phyloP scores from a whole-genome alignment of 2,329 filamentous ascomycete genomes.

The Onygenales sp. region DNA sequence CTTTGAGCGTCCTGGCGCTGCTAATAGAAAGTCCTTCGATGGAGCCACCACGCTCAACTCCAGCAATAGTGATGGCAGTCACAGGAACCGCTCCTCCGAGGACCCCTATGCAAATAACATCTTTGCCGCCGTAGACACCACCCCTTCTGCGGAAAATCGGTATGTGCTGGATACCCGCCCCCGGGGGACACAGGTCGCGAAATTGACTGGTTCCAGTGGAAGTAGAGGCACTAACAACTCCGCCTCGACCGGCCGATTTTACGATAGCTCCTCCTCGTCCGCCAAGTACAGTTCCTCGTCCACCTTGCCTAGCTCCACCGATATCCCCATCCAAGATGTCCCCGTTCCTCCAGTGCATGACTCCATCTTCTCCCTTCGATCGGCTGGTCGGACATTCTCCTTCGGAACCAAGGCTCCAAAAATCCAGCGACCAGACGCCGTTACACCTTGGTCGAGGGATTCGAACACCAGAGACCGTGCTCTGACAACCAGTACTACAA shows the following conservation, averaged over 20 bases:
- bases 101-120: constrained; percentile 29
- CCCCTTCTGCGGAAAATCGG: constrained; percentile 24
- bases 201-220: constrained; percentile 28
- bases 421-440: constrained; percentile 13
- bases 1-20: constrained; percentile 39
- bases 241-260: constrained; percentile 34
- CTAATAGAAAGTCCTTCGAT: constrained; percentile 32
- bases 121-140: constrained; percentile 25
- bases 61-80: constrained; percentile 21
- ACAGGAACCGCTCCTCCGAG: constrained; percentile 25
- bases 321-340: constrained; percentile 33
- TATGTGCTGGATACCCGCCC: constrained; percentile 15
- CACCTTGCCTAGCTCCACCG: constrained; percentile 47
- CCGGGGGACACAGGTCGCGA: constrained; percentile 9
- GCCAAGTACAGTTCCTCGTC: constrained; percentile 47
- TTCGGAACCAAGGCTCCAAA: constrained; percentile 39
- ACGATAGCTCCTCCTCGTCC: constrained; percentile 38
- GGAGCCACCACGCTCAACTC: constrained; percentile 28
- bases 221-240: constrained; percentile 42
- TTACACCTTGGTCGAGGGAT: constrained; percentile 5
- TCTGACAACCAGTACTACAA: constrained; percentile 43
- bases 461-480: constrained; percentile 33
- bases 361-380: constrained; percentile 31
- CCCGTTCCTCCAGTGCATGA: constrained; percentile 30
- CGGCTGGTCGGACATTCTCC: constrained; percentile 44